Percentiles rank a stretch among this genome's conserved stretches.
phyloP scores from a whole-genome alignment of 1,284 basidiomycete species.

The Irpex sp. region DNA sequence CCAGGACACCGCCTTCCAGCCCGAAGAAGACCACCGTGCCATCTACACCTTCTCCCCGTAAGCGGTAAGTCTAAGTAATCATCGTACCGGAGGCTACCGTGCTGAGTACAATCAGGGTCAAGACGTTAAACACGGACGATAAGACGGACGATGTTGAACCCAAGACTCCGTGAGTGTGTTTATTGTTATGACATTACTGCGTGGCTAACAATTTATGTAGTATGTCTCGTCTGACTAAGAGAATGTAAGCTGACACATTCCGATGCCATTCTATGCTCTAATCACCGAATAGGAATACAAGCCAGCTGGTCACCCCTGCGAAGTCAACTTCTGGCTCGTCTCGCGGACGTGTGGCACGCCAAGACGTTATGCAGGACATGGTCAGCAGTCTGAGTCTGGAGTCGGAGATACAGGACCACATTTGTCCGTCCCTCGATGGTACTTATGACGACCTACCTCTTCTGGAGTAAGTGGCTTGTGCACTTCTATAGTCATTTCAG shows the following conservation, averaged over 20 bases:
- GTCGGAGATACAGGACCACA: neutral
- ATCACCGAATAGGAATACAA: neutral
- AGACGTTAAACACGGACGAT: neutral
- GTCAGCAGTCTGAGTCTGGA: neutral
- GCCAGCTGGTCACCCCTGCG: too few relatives aligned
- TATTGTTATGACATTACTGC: too few relatives aligned
- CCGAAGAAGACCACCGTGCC: too few relatives aligned
- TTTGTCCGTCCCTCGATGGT: neutral
- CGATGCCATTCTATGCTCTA: neutral
- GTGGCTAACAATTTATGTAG: neutral
- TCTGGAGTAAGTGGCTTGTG: neutral
- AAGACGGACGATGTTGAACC: neutral
- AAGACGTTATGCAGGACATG: neutral
- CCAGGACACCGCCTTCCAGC: too few relatives aligned
- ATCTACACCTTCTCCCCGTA: neutral
- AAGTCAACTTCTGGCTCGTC: neutral
- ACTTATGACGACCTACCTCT: neutral
- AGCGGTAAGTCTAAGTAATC: neutral
- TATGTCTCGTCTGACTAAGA: neutral
- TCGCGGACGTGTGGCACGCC: too few relatives aligned
- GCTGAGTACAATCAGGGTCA: neutral
- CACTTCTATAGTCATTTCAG: neutral
- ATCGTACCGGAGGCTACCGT: neutral
- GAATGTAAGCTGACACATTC: neutral
- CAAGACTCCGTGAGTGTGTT: neutral